Evolutionary conservation across 2,329 filamentous ascomycete species (phyloP), one percentile per base, ranked within the genome.

Genomic region (Trichoderma koningiopsis): DNA sequence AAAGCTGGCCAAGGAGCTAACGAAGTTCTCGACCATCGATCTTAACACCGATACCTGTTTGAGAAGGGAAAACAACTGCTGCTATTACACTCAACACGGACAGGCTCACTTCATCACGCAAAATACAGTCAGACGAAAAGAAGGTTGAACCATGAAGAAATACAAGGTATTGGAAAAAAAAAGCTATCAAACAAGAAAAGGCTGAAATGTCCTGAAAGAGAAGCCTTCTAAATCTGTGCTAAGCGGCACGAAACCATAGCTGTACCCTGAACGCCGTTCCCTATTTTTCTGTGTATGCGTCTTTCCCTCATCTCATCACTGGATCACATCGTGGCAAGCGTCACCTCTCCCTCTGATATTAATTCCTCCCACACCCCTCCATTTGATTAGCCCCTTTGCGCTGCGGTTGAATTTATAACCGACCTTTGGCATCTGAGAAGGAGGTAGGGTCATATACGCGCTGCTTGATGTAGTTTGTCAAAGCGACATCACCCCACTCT

Each of bases 401-500:
- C 53, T 8, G 8, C 22, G 37, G 19, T 31, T 55, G n/a, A 16
- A 53, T n/a, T 70, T 53, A 82, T 72, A 81, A 73, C 68, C 75
- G 76, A 29, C 74, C 75, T 71, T 75, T 77, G 22, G 78, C 73
- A 66, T 82, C 81, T 40, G 73, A 75, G 71, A 83, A 83, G 76
- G 78, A 80, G 66, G 79, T 73, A n/a, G 88, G 88, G 75, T 90
- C 84, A 75, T 91, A 91, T 73, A 89, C 82, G 73, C 79, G 83
- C 73, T 84, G 80, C 83, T 87, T 86, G 81, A 91, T 90, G 80
- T 79, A 90, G 71, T 83, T 82, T 53, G 82, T 86, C 73, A 91
- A 80, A 66, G 86, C 85, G 47, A 89, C 87, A 74, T 90, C 88
- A 63, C 88, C 88, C 88, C 88, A 90, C 79, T 90, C 88, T 80